Evolutionary conservation across 108 stramenopile genomes (phyloP).

Genomic region (Pelagomonas calceolata): DNA sequence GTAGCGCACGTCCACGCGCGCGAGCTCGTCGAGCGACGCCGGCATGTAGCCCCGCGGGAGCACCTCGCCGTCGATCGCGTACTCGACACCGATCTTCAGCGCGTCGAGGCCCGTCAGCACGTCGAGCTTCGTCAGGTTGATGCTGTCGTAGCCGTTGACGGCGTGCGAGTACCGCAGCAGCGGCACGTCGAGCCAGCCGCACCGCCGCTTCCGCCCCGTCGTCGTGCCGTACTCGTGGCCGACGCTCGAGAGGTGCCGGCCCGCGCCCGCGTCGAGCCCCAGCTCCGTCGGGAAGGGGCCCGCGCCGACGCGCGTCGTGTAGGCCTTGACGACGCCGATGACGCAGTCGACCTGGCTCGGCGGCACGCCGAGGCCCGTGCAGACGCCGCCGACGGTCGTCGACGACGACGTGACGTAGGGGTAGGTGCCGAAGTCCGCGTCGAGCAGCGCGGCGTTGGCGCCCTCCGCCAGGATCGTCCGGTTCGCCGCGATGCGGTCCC

Average conservation of each 20-base stretch:
- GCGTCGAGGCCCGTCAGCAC: slow-evolving; percentile 80
- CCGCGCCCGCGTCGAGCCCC: slow-evolving; percentile 42
- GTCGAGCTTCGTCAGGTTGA: slow-evolving; percentile 98
- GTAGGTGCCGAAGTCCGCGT: slow-evolving; percentile 98
- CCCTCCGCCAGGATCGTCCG: slow-evolving; percentile 94
- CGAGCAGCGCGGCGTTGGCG: slow-evolving; percentile 98
- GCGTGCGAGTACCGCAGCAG: slow-evolving; percentile 83
- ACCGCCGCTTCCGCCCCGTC: slow-evolving; percentile 77
- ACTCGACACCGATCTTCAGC: slow-evolving; percentile 66
- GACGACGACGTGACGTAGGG: slow-evolving; percentile 95
- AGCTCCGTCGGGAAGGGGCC: slow-evolving; percentile 98
- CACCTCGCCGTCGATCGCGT: slow-evolving; percentile 73
- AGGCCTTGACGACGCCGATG: slow-evolving; percentile 94
- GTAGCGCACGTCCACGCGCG: slow-evolving; percentile 80
- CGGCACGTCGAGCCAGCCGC: slow-evolving; percentile 96
- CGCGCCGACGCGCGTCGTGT: slow-evolving; percentile 98
- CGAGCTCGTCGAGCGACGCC: slow-evolving; percentile 58
- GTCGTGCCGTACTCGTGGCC: slow-evolving; percentile 97
- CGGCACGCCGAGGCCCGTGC: slow-evolving; percentile 91
- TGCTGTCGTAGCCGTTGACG: slow-evolving; percentile 87
- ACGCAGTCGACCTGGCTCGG: slow-evolving; percentile 84
- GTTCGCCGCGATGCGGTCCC: slow-evolving; percentile 64
- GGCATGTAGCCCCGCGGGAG: slow-evolving; percentile 73
- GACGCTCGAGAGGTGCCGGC: slow-evolving; percentile 64
- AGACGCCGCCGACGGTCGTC: slow-evolving; percentile 82